These are phyloP conservation scores for Avena insularis DNA, from an alignment of 176 grass and related monocot genomes.

Conservation along the genomic window DNA sequence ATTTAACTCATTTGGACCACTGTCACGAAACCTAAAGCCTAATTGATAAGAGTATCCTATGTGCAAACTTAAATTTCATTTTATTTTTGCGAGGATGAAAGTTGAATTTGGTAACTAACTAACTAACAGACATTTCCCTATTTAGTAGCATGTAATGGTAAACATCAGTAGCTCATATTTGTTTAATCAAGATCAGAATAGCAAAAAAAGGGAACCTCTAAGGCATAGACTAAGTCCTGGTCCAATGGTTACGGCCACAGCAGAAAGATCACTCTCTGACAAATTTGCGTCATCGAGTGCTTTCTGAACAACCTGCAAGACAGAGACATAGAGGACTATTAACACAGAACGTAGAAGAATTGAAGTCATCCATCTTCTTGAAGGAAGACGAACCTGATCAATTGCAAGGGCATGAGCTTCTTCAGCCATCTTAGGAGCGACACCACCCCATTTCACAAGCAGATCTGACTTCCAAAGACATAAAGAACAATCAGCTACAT, in stretches of 20 bases:
- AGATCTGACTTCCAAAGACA: conserved; percentile 78
- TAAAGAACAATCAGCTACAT: not conserved
- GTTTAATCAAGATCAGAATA: not conserved
- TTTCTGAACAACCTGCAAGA: conserved; percentile 80
- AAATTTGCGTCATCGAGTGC: conserved; percentile 77
- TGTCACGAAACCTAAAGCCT: not conserved
- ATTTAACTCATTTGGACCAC: conserved; percentile 13
- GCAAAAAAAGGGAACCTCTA: conserved; percentile 55
- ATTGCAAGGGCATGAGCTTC: conserved; percentile 91
- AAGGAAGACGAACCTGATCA: conserved; percentile 61
- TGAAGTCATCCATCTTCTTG: conserved; percentile 8
- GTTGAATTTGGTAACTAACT: conserved; percentile 4
- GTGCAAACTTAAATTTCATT: not conserved
- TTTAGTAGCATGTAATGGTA: not conserved
- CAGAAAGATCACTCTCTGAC: conserved; percentile 76
- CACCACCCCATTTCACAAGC: conserved; percentile 81
- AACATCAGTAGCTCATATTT: not conserved
- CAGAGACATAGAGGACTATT: not conserved
- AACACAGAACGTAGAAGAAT: conserved; percentile 11
- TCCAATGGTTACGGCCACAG: conserved; percentile 89
- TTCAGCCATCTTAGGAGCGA: conserved; percentile 93
- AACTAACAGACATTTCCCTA: not conserved
- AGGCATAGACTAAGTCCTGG: conserved; percentile 95
- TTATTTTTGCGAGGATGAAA: not conserved
- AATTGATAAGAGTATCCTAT: conserved; percentile 18